Conservation (phyloP, 768 basidiomycete species). For the Xerocomus potaroensis region DNA sequence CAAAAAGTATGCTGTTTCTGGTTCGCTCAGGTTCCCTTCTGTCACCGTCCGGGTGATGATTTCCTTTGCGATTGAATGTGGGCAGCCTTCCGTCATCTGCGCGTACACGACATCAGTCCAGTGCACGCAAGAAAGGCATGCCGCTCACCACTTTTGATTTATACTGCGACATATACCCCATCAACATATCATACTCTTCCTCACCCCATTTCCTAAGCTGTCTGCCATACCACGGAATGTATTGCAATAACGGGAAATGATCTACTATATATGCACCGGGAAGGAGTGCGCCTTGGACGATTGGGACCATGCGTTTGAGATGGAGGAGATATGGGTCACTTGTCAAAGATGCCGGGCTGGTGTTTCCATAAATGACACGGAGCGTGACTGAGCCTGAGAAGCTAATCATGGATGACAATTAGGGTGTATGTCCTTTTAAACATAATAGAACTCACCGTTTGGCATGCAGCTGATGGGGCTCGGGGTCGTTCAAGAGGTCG, state of each 20-base stretch:
- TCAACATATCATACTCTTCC: conserved; percentile 51
- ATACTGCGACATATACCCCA: conserved; percentile 42
- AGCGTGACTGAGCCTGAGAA: conserved; percentile 26
- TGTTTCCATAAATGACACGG: conserved; percentile 28
- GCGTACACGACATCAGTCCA: background rate
- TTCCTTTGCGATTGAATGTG: conserved; percentile 46
- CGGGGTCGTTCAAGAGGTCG: conserved; percentile 24
- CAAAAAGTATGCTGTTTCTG: conserved; percentile 54
- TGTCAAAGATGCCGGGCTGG: conserved; percentile 11
- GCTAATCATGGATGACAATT: too few relatives aligned
- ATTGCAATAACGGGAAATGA: conserved; percentile 34
- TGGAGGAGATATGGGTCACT: conserved; percentile 21
- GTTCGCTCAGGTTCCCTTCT: conserved; percentile 45
- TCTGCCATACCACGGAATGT: conserved; percentile 59
- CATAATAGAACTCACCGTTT: conserved; percentile 39
- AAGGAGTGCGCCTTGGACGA: conserved; percentile 29
- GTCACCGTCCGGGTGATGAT: conserved; percentile 43
- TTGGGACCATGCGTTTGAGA: conserved; percentile 27
- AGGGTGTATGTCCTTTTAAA: too few relatives aligned
- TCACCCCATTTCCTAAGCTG: conserved; percentile 50
- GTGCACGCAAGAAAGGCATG: too few relatives aligned
- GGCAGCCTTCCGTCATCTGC: conserved; percentile 9
- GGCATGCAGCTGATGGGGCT: conserved; percentile 19
- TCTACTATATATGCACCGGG: conserved; percentile 35
- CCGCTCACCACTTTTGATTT: conserved; percentile 38